phyloP scores from a whole-genome alignment of 768 basidiomycete genomes.

The Termitomyces sp. region DNA sequence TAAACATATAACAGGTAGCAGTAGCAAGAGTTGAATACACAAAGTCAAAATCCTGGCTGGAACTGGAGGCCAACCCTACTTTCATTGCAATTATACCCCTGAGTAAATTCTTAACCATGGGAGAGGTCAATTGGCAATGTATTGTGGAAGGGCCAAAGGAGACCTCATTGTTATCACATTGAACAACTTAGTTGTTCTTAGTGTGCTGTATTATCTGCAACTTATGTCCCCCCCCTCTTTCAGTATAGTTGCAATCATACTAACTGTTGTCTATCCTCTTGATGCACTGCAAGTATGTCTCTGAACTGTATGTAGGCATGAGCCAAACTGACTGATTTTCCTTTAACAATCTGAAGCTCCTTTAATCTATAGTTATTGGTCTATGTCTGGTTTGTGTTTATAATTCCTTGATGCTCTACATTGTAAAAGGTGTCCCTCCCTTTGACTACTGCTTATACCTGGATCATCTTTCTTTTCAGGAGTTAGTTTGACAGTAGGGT shows the following conservation, averaged over 20 bases:
- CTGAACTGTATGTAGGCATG: too few relatives aligned
- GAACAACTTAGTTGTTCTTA: conserved; percentile 33
- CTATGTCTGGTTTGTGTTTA: not conserved
- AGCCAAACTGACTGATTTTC: not conserved
- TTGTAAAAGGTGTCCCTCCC: conserved; percentile 46
- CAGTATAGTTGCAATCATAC: conserved; percentile 43
- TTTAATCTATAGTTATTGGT: conserved; percentile 65
- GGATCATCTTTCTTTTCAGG: conserved; percentile 66
- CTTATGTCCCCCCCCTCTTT: not conserved
- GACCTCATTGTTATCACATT: too few relatives aligned
- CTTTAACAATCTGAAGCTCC: too few relatives aligned
- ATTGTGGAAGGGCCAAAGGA: conserved; percentile 42
- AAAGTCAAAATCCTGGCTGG: too few relatives aligned
- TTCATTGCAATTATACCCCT: conserved; percentile 46
- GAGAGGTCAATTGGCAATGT: conserved; percentile 44
- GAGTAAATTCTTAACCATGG: conserved; percentile 48
- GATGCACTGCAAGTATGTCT: too few relatives aligned
- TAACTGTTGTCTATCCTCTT: too few relatives aligned
- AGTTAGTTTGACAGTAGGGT: conserved; percentile 66
- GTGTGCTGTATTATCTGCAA: not conserved
- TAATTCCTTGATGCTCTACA: not conserved
- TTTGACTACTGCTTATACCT: conserved; percentile 67
- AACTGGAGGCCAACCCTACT: too few relatives aligned
- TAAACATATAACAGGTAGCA: too few relatives aligned
- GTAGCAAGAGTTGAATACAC: too few relatives aligned